Conservation (phyloP, 306 rosid genomes). For the Gynostemma pentaphyllum region DNA sequence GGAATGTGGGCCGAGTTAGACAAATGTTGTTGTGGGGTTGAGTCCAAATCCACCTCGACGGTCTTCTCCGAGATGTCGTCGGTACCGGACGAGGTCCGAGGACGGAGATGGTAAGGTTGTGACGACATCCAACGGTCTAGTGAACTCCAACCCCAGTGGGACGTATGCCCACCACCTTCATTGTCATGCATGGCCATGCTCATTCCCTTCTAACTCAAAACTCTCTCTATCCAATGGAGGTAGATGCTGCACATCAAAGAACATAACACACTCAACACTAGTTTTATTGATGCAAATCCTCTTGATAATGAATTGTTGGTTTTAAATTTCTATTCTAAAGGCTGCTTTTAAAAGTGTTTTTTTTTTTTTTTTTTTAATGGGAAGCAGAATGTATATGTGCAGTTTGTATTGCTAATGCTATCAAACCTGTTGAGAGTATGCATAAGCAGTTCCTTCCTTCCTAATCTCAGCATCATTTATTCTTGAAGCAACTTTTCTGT, state of each 20-base stretch:
- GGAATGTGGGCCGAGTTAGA: conserved; percentile 24
- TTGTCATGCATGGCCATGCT: conserved; percentile 7
- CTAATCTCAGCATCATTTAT: conserved; percentile 48
- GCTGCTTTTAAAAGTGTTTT: too few relatives aligned
- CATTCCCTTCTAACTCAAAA: too few relatives aligned
- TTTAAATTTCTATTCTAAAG: too few relatives aligned
- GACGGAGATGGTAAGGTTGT: conserved; percentile 28
- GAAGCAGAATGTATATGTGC: too few relatives aligned
- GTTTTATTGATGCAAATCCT: too few relatives aligned
- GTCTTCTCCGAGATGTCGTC: conserved; percentile 68
- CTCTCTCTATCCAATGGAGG: conserved; percentile 1
- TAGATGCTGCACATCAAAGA: too few relatives aligned
- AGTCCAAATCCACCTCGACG: conserved; percentile 53
- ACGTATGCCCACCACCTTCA: conserved; percentile 18
- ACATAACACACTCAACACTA: too few relatives aligned
- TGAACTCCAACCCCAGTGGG: conserved; percentile 79
- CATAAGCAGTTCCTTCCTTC: conserved; percentile 66
- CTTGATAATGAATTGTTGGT: too few relatives aligned
- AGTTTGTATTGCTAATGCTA: too few relatives aligned
- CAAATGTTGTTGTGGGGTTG: too few relatives aligned
- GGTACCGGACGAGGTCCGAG: neutral
- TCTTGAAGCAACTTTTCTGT: conserved; percentile 26
- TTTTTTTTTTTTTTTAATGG: too few relatives aligned
- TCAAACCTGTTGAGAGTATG: conserved; percentile 47
- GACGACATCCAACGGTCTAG: conserved; percentile 81